phyloP scores from a whole-genome alignment of 108 stramenopile genomes.

The Parietichytrium sp. region DNA sequence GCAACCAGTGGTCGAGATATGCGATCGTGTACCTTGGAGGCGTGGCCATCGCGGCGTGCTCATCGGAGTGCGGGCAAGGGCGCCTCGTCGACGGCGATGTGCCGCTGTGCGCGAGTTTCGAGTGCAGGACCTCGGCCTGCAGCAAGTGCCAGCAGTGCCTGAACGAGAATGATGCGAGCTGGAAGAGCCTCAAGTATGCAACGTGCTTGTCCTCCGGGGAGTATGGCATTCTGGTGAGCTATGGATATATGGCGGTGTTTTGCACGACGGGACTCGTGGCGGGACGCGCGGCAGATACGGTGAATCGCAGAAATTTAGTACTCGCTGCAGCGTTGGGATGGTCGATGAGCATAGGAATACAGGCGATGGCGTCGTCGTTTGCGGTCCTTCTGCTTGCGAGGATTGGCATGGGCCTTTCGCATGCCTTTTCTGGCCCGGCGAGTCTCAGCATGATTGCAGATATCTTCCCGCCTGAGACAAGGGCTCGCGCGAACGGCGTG shows the following conservation, averaged over 20 bases:
- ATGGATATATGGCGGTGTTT: conserved; percentile 12
- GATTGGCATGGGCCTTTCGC: conserved; percentile 24
- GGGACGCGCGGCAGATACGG: background rate
- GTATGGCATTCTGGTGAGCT: conserved; percentile 19
- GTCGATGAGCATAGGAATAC: background rate
- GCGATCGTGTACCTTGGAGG: conserved; percentile 25
- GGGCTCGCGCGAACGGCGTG: background rate
- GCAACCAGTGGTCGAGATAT: conserved; percentile 32
- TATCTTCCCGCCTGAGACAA: background rate
- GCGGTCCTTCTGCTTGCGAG: background rate
- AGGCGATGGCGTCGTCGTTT: background rate
- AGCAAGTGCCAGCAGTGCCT: background rate
- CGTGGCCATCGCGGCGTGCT: conserved; percentile 21
- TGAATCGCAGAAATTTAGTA: background rate
- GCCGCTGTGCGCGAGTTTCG: background rate
- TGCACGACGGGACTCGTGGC: background rate
- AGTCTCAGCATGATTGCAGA: conserved; percentile 23
- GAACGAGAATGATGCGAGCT: background rate
- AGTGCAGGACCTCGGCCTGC: background rate
- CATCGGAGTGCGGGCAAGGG: background rate
- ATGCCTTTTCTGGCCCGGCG: background rate
- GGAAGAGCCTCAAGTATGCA: conserved; percentile 3
- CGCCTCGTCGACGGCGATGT: background rate
- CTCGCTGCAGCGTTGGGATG: background rate
- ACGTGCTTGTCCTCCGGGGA: background rate